Evolutionary conservation across 179 eudicot genomes (phyloP), one percentile per base, ranked within the genome.

Genomic region (Beta macrorhiza): DNA sequence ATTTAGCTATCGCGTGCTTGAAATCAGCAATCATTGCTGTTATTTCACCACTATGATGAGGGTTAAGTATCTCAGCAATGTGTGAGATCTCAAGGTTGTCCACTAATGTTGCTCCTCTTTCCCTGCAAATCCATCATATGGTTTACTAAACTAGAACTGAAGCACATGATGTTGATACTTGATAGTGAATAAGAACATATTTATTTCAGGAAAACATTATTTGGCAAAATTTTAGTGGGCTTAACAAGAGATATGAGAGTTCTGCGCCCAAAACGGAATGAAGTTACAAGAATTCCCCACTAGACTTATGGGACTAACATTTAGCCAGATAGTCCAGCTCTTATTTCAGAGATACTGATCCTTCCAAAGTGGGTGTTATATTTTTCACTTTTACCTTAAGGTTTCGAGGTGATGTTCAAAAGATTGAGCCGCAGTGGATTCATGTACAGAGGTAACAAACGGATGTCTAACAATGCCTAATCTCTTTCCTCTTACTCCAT

Each of bases 391-490:
- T 37, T 85, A 90, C 93, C 91, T 89, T 29, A 90, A 75, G 25
- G 80, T 78, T 29, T 72, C 72, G 67, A 90, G 90, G 87, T 87
- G 90, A 67, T 71, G 49, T 20, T 90, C 90, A 67, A 90, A 90
- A 14, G 86, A 81, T 55, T 76, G 72, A 55, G 83, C 81, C 12
- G 65, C 84, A 32, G 73, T 51, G 2, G 90, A 82, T 10, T 58
- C 81, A 63, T 80, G 80, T 6, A 83, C 56, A 29, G 84, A 77
- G 79, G 79, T 89, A 14, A 92, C 80, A 78, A 92, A 90, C n/a
- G 92, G 98, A 78, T 80, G 84, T 73, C 91, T 88, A n/a, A 92
- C 90, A 49, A 91, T 74, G 42, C 98, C 98, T 57, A 93, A 55
- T 78, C 91, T 84, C 83, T 93, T 93, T 45, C 97, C 93, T 58